A percentile compares a stretch with the other conserved stretches of the same genome.
Conservation (phyloP, 169 alveolate species). For the Plasmodium berghei region DNA sequence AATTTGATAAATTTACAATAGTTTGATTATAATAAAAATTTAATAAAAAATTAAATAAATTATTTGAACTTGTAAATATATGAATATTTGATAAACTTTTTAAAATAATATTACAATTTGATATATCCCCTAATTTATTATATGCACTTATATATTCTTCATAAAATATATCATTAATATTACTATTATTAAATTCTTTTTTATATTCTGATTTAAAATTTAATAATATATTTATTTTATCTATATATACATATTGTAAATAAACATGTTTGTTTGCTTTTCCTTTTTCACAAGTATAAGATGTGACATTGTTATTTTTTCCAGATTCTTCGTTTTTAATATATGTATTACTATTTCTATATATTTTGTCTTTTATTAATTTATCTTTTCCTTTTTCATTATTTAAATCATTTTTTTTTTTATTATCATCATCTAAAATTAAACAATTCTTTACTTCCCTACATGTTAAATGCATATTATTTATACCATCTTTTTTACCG, state of each 20-base stretch:
- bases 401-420: neutral
- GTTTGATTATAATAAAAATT: constrained; percentile 58
- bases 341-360: neutral
- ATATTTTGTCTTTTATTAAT: neutral
- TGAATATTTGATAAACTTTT: constrained; percentile 52
- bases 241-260: constrained; percentile 47
- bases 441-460: neutral
- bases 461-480: neutral
- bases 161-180: constrained; percentile 28
- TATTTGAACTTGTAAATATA: constrained; percentile 31
- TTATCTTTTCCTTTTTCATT: neutral
- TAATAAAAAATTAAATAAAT: constrained; percentile 11
- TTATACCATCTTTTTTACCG: neutral
- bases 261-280: constrained; percentile 37
- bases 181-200: constrained; percentile 27
- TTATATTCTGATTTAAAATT: constrained; percentile 62
- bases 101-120: constrained; percentile 42
- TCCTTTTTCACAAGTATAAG: neutral
- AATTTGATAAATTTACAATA: constrained; percentile 33
- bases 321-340: neutral
- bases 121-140: constrained; percentile 55
- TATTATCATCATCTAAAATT: neutral
- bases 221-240: constrained; percentile 40
- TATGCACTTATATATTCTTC: constrained; percentile 64
- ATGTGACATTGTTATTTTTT: too few species aligned